Evolutionary conservation across 202 grass and related monocot species (phyloP), one percentile per base, ranked within the genome.

Genomic region (Panicum virgatum): DNA sequence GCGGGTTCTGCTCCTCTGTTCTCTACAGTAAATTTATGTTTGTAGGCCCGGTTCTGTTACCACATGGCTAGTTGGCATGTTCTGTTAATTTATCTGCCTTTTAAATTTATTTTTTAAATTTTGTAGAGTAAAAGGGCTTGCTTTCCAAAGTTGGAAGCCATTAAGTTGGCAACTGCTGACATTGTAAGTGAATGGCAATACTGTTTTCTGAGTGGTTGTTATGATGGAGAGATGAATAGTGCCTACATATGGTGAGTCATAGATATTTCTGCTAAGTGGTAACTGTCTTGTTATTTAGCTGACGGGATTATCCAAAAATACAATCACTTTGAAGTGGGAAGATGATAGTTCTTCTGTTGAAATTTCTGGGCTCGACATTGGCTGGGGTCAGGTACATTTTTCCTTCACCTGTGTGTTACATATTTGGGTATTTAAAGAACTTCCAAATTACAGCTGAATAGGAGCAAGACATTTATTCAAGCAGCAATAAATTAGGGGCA

Each of bases 361-460:
- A 93, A 81, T 99, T 78, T 99, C 96, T 74, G 96, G 96, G 52
- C 89, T 99, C 45, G 96, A 99, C 71, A 89, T 99, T 56, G 91
- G 96, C 79, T 99, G 96, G 96, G 93, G 91, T 16, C 89, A 96
- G 91, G 96, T 99, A 94, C 56, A 9, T 43, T 86, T 87, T 69
- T 69, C 40, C 40, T 84, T 20, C 60, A 80, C 36, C 36, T 60
- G 44, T 82, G 62, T 12, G 46, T 44, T 73, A 37, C 59, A 44
- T 53, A 47, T 62, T 62, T 38, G 10, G 10, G 18, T 39, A 34
- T 37, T 80, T 34, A 30, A 73, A 74, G 20, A 36, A 32, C 62
- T 56, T 39, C 36, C 27, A 53, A 20, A 62, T 22, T 52, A 32
- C 38, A 9, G 66, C 30, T 34, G 52, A 73, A 34, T n/a, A 72